Base-by-base conservation (phyloP, 1,284 basidiomycete species). In the Uromyces viciae-fabae region DNA sequence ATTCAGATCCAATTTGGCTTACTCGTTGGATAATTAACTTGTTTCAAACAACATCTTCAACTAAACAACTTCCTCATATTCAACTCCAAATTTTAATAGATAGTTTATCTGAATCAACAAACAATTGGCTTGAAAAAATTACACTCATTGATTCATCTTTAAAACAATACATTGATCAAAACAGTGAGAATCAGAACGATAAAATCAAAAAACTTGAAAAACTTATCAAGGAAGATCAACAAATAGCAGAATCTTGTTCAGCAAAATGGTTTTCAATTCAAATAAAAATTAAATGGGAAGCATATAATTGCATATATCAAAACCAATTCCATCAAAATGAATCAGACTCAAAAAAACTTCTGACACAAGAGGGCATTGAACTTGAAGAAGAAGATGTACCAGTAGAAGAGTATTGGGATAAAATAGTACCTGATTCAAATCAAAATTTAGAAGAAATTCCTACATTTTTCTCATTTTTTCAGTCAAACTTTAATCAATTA, bases 251-350 rank as follows among this genome's bases (percentile, higher is more conserved):
- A 31, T 52, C 73, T 75, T 75, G 52, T 31, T 58, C 38, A 38
- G 73, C 73, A 56, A 75, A 75, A 62, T 75, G 73, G 73, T 40
- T 75, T 25, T 58, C 73, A n/a, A 3, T 60, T 60, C 52, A 75
- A 36, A n/a, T 36, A 7, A n/a, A 43, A 40, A n/a, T n/a, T 25
- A 60, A 56, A 75, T 75, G 73, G 73, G 25, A 58, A n/a, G 14
- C 60, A 36, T 75, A 75, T 25, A 42, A 75, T 58, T 31, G 43
- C 19, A 14, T 75, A 38, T 75, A 60, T 43, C 36, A 60, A 7
- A 19, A 43, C 28, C 17, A 62, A 11, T 8, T 42, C 22, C 17
- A 17, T 71, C 4, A 25, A 43, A 17, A 71, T 31, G 40, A 58
- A 38, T 0, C 33, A 25, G n/a, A 15, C 42, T 19, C 28, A 33